Conservation (phyloP, 2,329 filamentous ascomycete species). For the Xylariaceae sp. region DNA sequence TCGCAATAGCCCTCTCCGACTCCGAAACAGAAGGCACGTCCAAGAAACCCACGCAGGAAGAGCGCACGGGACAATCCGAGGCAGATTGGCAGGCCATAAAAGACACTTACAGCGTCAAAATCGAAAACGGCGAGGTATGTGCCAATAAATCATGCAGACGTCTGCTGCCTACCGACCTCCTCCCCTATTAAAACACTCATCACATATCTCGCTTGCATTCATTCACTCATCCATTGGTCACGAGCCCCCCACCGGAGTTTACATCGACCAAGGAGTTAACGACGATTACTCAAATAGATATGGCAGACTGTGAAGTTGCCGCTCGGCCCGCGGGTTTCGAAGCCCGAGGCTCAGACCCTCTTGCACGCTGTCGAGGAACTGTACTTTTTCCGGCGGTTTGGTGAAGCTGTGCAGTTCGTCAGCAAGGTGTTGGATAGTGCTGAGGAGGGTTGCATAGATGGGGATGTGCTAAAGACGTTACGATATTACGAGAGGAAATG, state of each 20-base stretch:
- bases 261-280: not conserved
- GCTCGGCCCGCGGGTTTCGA: slow-evolving; percentile 34
- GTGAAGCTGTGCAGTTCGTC: slow-evolving; percentile 42
- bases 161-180: no score
- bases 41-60: slow-evolving; percentile 11
- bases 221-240: not conserved
- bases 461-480: slow-evolving; percentile 40
- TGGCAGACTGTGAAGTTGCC: slow-evolving; percentile 41
- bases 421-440: slow-evolving; percentile 29
- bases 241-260: not conserved
- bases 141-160: no score
- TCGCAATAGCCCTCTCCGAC: slow-evolving; percentile 41
- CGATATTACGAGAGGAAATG: slow-evolving; percentile 42
- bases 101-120: slow-evolving; percentile 41
- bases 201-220: not conserved
- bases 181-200: no score
- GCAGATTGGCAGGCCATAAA: slow-evolving; percentile 46
- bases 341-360: slow-evolving; percentile 47
- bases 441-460: slow-evolving; percentile 35
- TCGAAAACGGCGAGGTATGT: slow-evolving; percentile 53
- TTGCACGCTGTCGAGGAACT: slow-evolving; percentile 56
- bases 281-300: slow-evolving; percentile 34
- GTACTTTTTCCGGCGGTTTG: slow-evolving; percentile 49
- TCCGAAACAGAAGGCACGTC: slow-evolving; percentile 29
- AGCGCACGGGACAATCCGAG: slow-evolving; percentile 41